phyloP scores from a whole-genome alignment of 768 basidiomycete species.

The Paxillus ammoniavirescens region DNA sequence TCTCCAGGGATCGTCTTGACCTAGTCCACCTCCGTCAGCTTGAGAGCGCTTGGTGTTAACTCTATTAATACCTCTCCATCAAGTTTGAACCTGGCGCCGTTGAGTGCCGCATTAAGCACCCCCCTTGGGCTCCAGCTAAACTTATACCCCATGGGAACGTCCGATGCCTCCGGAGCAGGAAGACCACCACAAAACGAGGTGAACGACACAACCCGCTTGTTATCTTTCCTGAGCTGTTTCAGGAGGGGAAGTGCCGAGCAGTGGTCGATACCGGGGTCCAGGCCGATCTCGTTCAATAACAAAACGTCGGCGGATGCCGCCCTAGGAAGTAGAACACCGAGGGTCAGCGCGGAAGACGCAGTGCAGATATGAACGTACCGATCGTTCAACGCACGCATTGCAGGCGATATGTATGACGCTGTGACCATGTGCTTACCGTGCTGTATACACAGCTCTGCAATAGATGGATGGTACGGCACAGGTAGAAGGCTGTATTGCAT shows the following conservation, averaged over 20 bases:
- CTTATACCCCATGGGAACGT: conserved; percentile 82
- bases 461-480: conserved; percentile 62
- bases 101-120: conserved; percentile 77
- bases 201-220: conserved; percentile 66
- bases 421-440: conserved; percentile 79
- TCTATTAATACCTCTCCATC: conserved; percentile 44
- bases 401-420: conserved; percentile 83
- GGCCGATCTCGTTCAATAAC: conserved; percentile 85
- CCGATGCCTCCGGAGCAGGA: conserved; percentile 62
- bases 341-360: background rate
- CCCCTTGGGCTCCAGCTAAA: conserved; percentile 93
- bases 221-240: conserved; percentile 44
- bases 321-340: conserved; percentile 31
- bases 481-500: conserved; percentile 67
- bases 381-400: conserved; percentile 65
- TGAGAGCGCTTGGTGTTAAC: background rate
- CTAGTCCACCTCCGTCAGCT: conserved; percentile 30
- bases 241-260: conserved; percentile 79
- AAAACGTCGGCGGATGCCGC: conserved; percentile 64
- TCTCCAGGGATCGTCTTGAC: conserved; percentile 47
- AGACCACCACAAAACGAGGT: conserved; percentile 92
- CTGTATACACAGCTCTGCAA: conserved; percentile 74
- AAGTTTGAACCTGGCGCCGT: conserved; percentile 67
- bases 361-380: conserved; percentile 41
- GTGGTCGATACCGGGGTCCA: conserved; percentile 90